Conservation (phyloP, 1,139 yeast genomes). For the Lipomyces yarrowii region DNA sequence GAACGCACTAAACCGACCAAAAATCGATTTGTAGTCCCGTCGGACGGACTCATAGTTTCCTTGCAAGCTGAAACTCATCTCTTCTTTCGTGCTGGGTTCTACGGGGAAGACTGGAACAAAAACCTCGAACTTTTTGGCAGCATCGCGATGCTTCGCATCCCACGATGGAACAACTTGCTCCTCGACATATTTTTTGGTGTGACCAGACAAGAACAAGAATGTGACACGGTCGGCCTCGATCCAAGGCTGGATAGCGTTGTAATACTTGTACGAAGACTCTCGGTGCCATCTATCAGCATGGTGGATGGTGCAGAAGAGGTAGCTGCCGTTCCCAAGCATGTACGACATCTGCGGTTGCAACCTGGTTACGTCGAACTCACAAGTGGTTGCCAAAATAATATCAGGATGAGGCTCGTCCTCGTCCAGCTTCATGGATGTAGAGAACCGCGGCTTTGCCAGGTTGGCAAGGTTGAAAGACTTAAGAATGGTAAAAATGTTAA, state of each 20-base stretch:
- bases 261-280: slow-evolving; percentile 22
- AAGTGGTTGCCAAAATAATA: slow-evolving; percentile 28
- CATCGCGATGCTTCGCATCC: slow-evolving; percentile 18
- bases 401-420: slow-evolving; percentile 26
- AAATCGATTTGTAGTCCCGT: slow-evolving; percentile 28
- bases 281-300: slow-evolving; percentile 29
- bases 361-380: slow-evolving; percentile 26
- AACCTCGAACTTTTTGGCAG: slow-evolving; percentile 16
- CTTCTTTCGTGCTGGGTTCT: slow-evolving; percentile 20
- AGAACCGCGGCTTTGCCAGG: slow-evolving; percentile 23
- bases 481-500: slow-evolving; percentile 26
- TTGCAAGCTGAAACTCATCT: slow-evolving; percentile 22
- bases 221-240: slow-evolving; percentile 26
- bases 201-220: slow-evolving; percentile 27
- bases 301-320: slow-evolving; percentile 29
- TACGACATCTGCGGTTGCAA: slow-evolving; percentile 17
- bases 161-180: slow-evolving; percentile 25
- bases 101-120: slow-evolving; percentile 31
- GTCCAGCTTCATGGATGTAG: slow-evolving; percentile 23
- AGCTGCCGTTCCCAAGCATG: slow-evolving; percentile 25
- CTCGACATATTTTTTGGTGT: slow-evolving; percentile 24
- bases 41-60: slow-evolving; percentile 31
- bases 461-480: slow-evolving; percentile 23
- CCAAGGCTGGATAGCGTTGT: slow-evolving; percentile 29
- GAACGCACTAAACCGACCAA: slow-evolving; percentile 24